phyloP scores from a whole-genome alignment of 2,329 filamentous ascomycete species.

The Coniochaeta sp. region DNA sequence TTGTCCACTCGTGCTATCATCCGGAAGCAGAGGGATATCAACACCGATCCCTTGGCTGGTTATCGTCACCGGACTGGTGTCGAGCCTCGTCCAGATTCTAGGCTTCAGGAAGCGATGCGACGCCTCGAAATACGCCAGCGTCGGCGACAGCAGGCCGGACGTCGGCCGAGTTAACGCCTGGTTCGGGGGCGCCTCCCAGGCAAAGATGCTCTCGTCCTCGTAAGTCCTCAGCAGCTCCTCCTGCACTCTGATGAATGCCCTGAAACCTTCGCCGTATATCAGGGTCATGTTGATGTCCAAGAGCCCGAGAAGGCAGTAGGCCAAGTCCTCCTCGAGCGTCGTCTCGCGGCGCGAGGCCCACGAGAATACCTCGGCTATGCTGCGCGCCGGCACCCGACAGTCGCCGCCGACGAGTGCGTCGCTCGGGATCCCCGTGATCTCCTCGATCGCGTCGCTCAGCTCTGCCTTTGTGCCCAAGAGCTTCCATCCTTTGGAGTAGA shows the following conservation, averaged over 20 bases:
- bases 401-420: neutral
- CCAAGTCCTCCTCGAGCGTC: slow-evolving; percentile 25
- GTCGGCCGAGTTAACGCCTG: neutral
- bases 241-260: neutral
- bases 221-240: neutral
- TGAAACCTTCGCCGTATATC: neutral
- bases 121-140: neutral
- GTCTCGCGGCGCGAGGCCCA: slow-evolving; percentile 39
- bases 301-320: slow-evolving; percentile 9
- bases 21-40: neutral
- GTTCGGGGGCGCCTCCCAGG: neutral
- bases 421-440: neutral
- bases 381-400: neutral
- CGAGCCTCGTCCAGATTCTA: neutral
- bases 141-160: neutral
- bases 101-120: neutral
- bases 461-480: neutral
- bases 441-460: neutral
- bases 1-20: neutral
- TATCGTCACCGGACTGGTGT: neutral
- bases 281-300: slow-evolving; percentile 10
- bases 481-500: neutral
- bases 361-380: slow-evolving; percentile 53
- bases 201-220: neutral
- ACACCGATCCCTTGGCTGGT: neutral